A percentile compares a stretch with the other conserved stretches of the same genome.
Evolutionary conservation across 805 yeast genomes (phyloP).

Genomic region (Millerozyma acaciae): DNA sequence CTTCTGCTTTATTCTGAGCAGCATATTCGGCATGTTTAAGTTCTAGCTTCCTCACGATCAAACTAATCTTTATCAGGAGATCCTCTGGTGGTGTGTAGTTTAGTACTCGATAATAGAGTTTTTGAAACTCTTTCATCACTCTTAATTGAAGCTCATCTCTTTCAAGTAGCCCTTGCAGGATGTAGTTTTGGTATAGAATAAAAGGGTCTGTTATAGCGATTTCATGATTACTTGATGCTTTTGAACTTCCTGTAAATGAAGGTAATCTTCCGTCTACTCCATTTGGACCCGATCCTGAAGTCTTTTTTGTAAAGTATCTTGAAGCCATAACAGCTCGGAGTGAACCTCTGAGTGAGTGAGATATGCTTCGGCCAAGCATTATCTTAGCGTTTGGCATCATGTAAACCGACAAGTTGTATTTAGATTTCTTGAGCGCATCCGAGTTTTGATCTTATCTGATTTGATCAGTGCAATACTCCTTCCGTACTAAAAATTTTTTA

Average conservation of each 20-base stretch:
- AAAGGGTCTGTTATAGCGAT: slow-evolving; percentile 62
- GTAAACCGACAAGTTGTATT: too few relatives aligned
- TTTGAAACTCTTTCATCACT: slow-evolving; percentile 60
- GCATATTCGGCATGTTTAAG: slow-evolving; percentile 24
- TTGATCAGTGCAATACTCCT: too few relatives aligned
- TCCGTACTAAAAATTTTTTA: too few relatives aligned
- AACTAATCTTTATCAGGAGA: slow-evolving; percentile 40
- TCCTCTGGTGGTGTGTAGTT: slow-evolving; percentile 58
- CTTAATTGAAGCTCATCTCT: slow-evolving; percentile 60
- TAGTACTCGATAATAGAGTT: slow-evolving; percentile 51
- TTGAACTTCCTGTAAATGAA: not conserved
- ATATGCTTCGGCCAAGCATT: too few relatives aligned
- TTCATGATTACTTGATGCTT: slow-evolving; percentile 3
- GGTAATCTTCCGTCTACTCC: slow-evolving; percentile 40
- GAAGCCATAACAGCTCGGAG: not conserved
- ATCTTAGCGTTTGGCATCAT: too few relatives aligned
- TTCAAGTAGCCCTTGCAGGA: slow-evolving; percentile 47
- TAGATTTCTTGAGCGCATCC: too few relatives aligned
- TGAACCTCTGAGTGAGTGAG: too few relatives aligned
- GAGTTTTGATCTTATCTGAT: too few relatives aligned
- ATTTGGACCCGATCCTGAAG: slow-evolving; percentile 26
- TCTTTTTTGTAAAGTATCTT: not conserved
- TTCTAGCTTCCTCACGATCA: slow-evolving; percentile 32
- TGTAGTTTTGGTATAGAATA: slow-evolving; percentile 49
- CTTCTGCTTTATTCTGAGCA: slow-evolving; percentile 9